phyloP scores from a whole-genome alignment of 2,329 filamentous ascomycete genomes.

The Ophiosphaerella herpotricha region DNA sequence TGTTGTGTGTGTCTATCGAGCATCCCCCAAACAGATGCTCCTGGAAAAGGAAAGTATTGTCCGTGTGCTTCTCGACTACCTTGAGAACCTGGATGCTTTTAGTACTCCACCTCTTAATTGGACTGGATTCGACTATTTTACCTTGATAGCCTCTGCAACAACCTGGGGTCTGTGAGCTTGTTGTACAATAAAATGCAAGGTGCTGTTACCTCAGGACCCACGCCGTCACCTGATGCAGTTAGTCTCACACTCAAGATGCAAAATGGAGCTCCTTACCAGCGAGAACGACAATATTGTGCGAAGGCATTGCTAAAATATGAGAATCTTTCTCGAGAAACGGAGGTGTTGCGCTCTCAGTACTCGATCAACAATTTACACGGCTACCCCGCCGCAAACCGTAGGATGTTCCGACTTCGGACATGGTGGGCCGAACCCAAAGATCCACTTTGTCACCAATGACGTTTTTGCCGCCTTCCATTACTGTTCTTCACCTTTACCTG shows the following conservation, averaged over 20 bases:
- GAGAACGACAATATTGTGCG: conserved; percentile 50
- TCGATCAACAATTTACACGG: background rate
- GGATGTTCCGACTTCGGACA: conserved; percentile 3
- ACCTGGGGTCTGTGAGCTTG: conserved; percentile 59
- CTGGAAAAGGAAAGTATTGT: conserved; percentile 84
- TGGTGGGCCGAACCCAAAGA: conserved; percentile 2
- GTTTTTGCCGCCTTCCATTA: background rate
- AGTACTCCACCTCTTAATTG: background rate
- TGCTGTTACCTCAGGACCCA: conserved; percentile 47
- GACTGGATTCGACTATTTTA: conserved; percentile 51
- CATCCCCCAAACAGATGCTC: conserved; percentile 91
- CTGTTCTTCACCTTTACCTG: too few relatives aligned
- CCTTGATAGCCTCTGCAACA: conserved; percentile 80
- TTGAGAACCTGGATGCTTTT: conserved; percentile 69
- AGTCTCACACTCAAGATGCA: conserved; percentile 5
- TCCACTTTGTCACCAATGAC: background rate
- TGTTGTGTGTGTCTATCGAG: conserved; percentile 83
- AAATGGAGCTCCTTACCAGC: conserved; percentile 35
- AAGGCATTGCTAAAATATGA: conserved; percentile 36
- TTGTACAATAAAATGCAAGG: background rate
- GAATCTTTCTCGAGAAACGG: background rate
- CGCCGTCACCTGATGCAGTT: conserved; percentile 45
- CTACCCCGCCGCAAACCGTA: conserved; percentile 10
- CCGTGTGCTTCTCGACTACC: conserved; percentile 73
- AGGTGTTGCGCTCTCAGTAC: background rate